Evolutionary conservation across 352 stramenopile genomes (phyloP), one percentile per base, ranked within the genome.

Genomic region (Phytopythium sindhum): DNA sequence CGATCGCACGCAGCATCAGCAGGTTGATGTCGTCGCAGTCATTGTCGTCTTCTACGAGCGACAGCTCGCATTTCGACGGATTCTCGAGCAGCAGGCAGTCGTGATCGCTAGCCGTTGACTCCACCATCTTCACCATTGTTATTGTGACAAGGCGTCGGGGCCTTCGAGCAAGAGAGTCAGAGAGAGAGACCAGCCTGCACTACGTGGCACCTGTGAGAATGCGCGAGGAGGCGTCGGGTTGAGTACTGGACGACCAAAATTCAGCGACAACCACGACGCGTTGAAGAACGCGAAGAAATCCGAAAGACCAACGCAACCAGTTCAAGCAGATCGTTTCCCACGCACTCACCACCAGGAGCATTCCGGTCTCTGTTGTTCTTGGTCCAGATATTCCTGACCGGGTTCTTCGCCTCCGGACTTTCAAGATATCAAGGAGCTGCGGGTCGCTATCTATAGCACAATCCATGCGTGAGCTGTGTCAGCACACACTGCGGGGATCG

Each of bases 1-100:
- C 60, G 37, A 79, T 74, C 26, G 68, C 63, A 10, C 66, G 65
- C 23, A 79, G 55, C 51, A 79, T 48, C 19, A 74, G 53, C 24
- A 52, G 39, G 24, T 74, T 69, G 26, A 76, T 33, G 45, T 70
- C 47, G 17, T 42, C 26, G 37, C 11, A n/a, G 26, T 24, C 35
- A 9, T 21, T 12, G 23, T 61, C 41, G 24, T 52, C 23, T 41
- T 26, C 7, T 31, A 10, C 4, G 21, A 58, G 29, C 12, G 48
- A 55, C 15, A 39, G 4, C 17, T 24, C 24, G 48, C 26, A 39
- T 8, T 55, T 55, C 3, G 48, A 55, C 26, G 14, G 15, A 21
- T 28, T 55, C 26, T 55, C 48, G 15, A 55, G 48, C 14, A 55
- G 12, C 1, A 26, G 29, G 17, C 48, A 33, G 26, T 24, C 28